Evolutionary conservation across 2,329 filamentous ascomycete genomes (phyloP).

Genomic region (Remersonia thermophila): DNA sequence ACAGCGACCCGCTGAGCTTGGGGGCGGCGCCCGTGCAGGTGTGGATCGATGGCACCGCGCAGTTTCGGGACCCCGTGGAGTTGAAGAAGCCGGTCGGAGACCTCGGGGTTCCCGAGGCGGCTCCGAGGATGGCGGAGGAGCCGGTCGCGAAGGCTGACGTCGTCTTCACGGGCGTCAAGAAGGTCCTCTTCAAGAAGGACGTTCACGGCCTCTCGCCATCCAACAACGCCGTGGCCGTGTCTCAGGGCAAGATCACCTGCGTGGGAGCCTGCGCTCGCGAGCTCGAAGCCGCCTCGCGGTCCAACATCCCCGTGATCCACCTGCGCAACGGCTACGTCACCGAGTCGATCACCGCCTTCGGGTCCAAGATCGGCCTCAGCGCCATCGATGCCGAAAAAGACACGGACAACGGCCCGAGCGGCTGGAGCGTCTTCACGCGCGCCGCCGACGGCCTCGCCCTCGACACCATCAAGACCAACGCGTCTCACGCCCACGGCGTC

Average conservation of each 20-base stretch:
- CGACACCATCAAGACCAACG: constrained; percentile 42
- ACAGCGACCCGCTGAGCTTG: constrained; percentile 48
- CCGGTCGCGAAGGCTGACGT: constrained; percentile 27
- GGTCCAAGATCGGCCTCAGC: constrained; percentile 47
- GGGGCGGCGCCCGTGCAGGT: constrained; percentile 49
- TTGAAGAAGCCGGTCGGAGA: constrained; percentile 35
- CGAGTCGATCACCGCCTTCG: constrained; percentile 47
- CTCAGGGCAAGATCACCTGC: constrained; percentile 42
- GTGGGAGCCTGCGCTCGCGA: constrained; percentile 39
- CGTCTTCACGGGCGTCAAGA: constrained; percentile 45
- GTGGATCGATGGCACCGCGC: constrained; percentile 50
- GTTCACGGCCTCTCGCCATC: constrained; percentile 15
- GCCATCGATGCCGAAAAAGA: constrained; percentile 47
- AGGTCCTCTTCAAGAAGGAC: constrained; percentile 36
- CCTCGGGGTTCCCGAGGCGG: constrained; percentile 27
- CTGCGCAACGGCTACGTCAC: constrained; percentile 50
- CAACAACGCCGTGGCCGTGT: constrained; percentile 37
- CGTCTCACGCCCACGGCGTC: constrained; percentile 42
- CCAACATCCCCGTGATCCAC: constrained; percentile 25
- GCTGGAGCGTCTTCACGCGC: constrained; percentile 37
- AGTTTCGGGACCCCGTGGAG: constrained; percentile 43
- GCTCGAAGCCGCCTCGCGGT: constrained; percentile 23
- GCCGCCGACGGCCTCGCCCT: constrained; percentile 45
- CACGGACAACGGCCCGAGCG: constrained; percentile 39
- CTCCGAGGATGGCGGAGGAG: constrained; percentile 31